Evolutionary conservation across 2,329 filamentous ascomycete genomes (phyloP), one percentile per base, ranked within the genome.

Genomic region (Cadophora luteo-olivacea): DNA sequence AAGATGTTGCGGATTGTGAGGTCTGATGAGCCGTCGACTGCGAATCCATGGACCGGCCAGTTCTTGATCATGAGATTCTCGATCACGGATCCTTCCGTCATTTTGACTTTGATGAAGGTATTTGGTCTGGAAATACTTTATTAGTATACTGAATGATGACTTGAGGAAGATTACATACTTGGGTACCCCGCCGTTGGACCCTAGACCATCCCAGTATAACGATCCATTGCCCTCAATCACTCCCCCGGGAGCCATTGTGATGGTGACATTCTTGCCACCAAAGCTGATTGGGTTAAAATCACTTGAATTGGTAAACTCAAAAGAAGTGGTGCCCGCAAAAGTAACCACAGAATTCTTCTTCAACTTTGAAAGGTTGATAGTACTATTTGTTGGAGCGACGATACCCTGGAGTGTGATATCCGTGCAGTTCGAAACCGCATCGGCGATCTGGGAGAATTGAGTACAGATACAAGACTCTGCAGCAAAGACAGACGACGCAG

Each of bases 201-300:
- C 88, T 77, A 88, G 72, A 64, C 83, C 81, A 73, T 91, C 88
- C 89, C 88, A 91, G 84, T 86, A 90, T 36, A 80, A 77, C 29
- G 82, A 74, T 41, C 88, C 87, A 60, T 86, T 83, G 68, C 87
- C 85, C 74, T 91, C 82, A 64, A 91, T 84, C 32, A 84, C 78
- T 66, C 81, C 82, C 24, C 85, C 88, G 0, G 79, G 72, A 25
- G 84, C 84, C 58, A 85, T 86, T 9, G 81, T 81, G 49, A 91
- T 81, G 33, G 82, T 82, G 72, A 90, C 83, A 70, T 82, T 80
- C 49, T 78, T 84, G n/a, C 90, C 90, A 1, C 84, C 84, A 69
- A 91, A 81, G 24, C 82, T 82, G 12, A 78, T 77, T 1, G 74
- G 72, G 24, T 71, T 64, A 55, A 76, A 78, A 1, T 25, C 51